Evolutionary conservation across 768 basidiomycete genomes (phyloP).

Genomic region (Saitozyma sp.): DNA sequence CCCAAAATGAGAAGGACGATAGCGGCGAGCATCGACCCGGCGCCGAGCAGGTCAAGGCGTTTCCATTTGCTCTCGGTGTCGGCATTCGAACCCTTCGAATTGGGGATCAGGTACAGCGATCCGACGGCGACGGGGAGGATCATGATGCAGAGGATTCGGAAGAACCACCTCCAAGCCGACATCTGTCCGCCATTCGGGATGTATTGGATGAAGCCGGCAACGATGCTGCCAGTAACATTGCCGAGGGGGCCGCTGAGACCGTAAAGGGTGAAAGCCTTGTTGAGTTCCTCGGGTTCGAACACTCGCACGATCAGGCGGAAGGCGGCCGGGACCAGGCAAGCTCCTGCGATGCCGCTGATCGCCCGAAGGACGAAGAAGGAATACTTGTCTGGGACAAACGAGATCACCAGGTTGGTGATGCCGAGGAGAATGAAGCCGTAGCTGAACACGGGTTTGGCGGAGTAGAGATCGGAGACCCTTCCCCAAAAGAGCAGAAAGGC

Average conservation of each 20-base stretch:
- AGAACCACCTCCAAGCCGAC: constrained; percentile 42
- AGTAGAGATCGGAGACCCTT: constrained; percentile 31
- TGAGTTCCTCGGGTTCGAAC: constrained; percentile 28
- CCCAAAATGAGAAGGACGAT: constrained; percentile 49
- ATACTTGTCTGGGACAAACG: constrained; percentile 31
- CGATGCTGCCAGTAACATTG: constrained; percentile 23
- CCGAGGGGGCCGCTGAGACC: constrained; percentile 24
- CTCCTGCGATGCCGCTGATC: constrained; percentile 29
- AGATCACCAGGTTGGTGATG: constrained; percentile 26
- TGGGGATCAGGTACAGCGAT: constrained; percentile 24
- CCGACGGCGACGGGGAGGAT: constrained; percentile 18
- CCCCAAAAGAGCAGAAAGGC: constrained; percentile 37
- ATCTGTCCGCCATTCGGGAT: constrained; percentile 27
- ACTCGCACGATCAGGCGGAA: constrained; percentile 29
- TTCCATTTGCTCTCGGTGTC: constrained; percentile 25
- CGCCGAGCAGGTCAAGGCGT: constrained; percentile 43
- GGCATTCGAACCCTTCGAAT: constrained; percentile 14
- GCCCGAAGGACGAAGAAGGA: constrained; percentile 37
- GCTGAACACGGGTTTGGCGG: constrained; percentile 28
- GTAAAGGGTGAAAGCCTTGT: constrained; percentile 28
- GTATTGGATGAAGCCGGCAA: constrained; percentile 31
- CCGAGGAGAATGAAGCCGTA: constrained; percentile 31
- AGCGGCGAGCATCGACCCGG: constrained; percentile 35
- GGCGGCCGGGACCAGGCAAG: constrained; percentile 24
- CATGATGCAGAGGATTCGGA: constrained; percentile 24